These are phyloP conservation scores for Aureobasidium sp. DNA, from an alignment of 2,329 filamentous ascomycete genomes.

Conservation along the genomic window DNA sequence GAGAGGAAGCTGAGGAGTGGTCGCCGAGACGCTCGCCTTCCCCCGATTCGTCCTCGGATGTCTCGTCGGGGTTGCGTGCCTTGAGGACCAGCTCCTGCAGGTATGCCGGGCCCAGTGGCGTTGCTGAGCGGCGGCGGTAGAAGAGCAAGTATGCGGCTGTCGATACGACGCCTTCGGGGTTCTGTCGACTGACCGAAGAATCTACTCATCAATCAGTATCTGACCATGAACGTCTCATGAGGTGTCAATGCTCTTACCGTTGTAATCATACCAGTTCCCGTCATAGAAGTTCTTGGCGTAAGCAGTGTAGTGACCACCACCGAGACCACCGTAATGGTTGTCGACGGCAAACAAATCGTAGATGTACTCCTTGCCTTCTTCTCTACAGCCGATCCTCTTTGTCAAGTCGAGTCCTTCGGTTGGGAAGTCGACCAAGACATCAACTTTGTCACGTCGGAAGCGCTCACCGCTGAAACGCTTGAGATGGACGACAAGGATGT, in stretches of 20 bases:
- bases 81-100: conserved; percentile 64
- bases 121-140: conserved; percentile 76
- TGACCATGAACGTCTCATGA: no score
- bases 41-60: conserved; percentile 31
- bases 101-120: conserved; percentile 69
- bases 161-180: conserved; percentile 60
- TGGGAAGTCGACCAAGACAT: conserved; percentile 85
- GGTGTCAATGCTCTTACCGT: conserved; percentile 73
- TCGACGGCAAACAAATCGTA: conserved; percentile 96
- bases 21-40: conserved; percentile 67
- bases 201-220: conserved; percentile 43
- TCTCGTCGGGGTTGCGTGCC: conserved; percentile 46
- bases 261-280: conserved; percentile 90
- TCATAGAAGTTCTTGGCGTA: conserved; percentile 89
- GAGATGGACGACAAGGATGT: conserved; percentile 89
- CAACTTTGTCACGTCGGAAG: conserved; percentile 80
- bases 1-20: conserved; percentile 79
- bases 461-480: conserved; percentile 89
- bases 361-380: conserved; percentile 71
- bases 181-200: conserved; percentile 59
- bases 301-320: conserved; percentile 93
- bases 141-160: conserved; percentile 85
- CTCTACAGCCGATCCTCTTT: conserved; percentile 68
- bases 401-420: conserved; percentile 79
- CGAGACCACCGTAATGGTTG: conserved; percentile 88